A percentile compares a stretch with the other conserved stretches of the same genome.
phyloP scores from a whole-genome alignment of 164 flowering plant genomes.

The Taxillus chinensis region DNA sequence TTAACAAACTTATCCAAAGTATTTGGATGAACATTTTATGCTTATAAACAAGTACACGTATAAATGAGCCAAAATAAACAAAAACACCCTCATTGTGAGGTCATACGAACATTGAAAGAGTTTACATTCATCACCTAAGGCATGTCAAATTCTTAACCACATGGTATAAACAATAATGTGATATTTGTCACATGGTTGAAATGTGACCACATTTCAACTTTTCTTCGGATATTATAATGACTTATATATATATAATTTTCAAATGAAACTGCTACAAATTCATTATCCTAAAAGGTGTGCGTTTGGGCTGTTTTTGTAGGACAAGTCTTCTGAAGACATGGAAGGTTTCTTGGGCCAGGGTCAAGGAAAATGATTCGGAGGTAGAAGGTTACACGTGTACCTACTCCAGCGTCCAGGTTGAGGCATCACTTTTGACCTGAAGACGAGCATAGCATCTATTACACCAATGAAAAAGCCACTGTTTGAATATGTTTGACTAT shows the following conservation, averaged over 20 bases:
- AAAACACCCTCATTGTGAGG: no score
- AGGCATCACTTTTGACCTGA: slow-evolving; percentile 13
- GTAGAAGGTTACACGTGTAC: slow-evolving; percentile 25
- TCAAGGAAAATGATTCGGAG: slow-evolving; percentile 19
- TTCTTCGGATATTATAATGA: slow-evolving; percentile 23
- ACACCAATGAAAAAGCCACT: background rate
- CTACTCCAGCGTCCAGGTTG: slow-evolving; percentile 25
- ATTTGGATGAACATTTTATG: no score
- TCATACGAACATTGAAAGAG: no score
- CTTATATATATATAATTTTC: no score
- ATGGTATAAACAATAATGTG: no score
- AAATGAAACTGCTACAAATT: background rate
- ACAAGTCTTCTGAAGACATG: slow-evolving; percentile 53
- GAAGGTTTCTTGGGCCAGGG: slow-evolving; percentile 54
- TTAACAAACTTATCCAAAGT: no score
- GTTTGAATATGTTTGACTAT: no score
- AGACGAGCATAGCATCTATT: slow-evolving; percentile 50
- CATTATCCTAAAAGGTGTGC: background rate
- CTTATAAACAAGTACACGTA: no score
- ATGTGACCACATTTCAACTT: slow-evolving; percentile 49
- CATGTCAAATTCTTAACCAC: no score
- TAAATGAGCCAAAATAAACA: no score
- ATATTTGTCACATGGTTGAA: slow-evolving; percentile 19
- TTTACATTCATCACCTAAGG: no score
- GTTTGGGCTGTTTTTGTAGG: slow-evolving; percentile 26